These are phyloP conservation scores for Schwanniomyces etchellsii DNA, from an alignment of 1,139 yeast genomes.

Conservation along the genomic window DNA sequence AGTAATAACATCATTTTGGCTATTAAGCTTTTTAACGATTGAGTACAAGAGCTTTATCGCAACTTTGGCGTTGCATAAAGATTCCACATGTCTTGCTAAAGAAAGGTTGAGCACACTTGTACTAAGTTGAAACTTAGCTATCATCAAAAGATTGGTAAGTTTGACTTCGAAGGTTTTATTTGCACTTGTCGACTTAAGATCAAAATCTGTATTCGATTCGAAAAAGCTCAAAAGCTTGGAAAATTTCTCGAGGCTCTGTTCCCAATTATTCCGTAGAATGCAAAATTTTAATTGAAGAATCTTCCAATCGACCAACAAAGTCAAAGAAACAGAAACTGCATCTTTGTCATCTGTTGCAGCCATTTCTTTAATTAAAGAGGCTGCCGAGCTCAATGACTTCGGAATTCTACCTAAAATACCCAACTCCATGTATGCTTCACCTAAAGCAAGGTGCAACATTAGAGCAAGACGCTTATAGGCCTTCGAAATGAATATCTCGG, in stretches of 20 bases:
- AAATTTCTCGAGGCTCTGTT: slow-evolving; percentile 18
- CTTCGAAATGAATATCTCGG: slow-evolving; percentile 8
- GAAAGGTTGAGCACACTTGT: slow-evolving; percentile 17
- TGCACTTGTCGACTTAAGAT: slow-evolving; percentile 10
- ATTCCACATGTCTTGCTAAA: slow-evolving; percentile 13
- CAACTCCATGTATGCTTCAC: slow-evolving; percentile 12
- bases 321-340: slow-evolving; percentile 7
- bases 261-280: slow-evolving; percentile 10
- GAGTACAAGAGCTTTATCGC: slow-evolving; percentile 39
- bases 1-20: slow-evolving; percentile 14
- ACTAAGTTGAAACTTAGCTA: slow-evolving; percentile 31
- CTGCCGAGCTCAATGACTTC: slow-evolving; percentile 3
- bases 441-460: slow-evolving; percentile 7
- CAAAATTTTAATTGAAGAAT: slow-evolving; percentile 25
- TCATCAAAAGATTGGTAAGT: slow-evolving; percentile 26
- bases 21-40: slow-evolving; percentile 28
- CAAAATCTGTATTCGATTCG: slow-evolving; percentile 24
- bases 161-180: slow-evolving; percentile 18
- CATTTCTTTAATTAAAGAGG: not conserved
- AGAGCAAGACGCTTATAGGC: slow-evolving; percentile 12
- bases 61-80: slow-evolving; percentile 27
- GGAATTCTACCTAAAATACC: slow-evolving; percentile 11
- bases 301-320: slow-evolving; percentile 22
- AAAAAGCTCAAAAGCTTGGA: slow-evolving; percentile 18
- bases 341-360: too few species aligned